Evolutionary conservation across 192 early-diverging fungal genomes (phyloP).

Genomic region (Geranomyces variabilis): DNA sequence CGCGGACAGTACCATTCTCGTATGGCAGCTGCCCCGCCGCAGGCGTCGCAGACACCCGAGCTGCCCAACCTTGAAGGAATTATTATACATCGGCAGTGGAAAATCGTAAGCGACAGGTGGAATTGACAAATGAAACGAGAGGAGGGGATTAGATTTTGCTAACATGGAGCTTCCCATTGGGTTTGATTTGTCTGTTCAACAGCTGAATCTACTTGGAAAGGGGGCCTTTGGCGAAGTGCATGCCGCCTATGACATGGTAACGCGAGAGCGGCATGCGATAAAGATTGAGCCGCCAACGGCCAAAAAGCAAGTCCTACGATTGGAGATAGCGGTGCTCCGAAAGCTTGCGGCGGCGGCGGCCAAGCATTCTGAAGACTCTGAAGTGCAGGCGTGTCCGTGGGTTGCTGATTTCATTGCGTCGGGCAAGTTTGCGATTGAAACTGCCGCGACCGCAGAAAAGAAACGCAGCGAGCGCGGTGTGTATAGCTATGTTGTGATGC

Average conservation of each 20-base stretch:
- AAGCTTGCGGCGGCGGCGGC: slow-evolving; percentile 16
- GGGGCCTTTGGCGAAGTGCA: slow-evolving; percentile 64
- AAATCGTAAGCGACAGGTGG: slow-evolving; percentile 8
- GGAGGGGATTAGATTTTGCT: too few relatives aligned
- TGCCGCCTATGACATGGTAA: slow-evolving; percentile 45
- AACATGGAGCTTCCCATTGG: background rate
- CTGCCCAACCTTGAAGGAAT: slow-evolving; percentile 4
- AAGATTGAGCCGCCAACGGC: slow-evolving; percentile 55
- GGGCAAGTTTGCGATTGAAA: slow-evolving; percentile 12
- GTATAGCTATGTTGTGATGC: slow-evolving; percentile 62
- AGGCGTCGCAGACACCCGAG: too few relatives aligned
- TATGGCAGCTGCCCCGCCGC: too few relatives aligned
- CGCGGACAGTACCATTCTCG: too few relatives aligned
- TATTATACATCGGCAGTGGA: slow-evolving; percentile 13
- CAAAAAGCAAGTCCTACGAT: slow-evolving; percentile 55
- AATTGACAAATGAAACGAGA: background rate
- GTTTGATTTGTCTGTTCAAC: background rate
- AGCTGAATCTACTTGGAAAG: slow-evolving; percentile 50
- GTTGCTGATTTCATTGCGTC: slow-evolving; percentile 12
- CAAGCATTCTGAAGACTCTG: slow-evolving; percentile 26
- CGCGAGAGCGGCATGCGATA: slow-evolving; percentile 48
- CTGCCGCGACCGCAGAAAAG: background rate
- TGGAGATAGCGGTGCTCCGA: slow-evolving; percentile 49
- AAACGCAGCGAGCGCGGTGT: slow-evolving; percentile 19
- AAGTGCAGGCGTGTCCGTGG: slow-evolving; percentile 8